Conservation (phyloP, 2,329 filamentous ascomycete genomes). For the Fusarium duplospermum region DNA sequence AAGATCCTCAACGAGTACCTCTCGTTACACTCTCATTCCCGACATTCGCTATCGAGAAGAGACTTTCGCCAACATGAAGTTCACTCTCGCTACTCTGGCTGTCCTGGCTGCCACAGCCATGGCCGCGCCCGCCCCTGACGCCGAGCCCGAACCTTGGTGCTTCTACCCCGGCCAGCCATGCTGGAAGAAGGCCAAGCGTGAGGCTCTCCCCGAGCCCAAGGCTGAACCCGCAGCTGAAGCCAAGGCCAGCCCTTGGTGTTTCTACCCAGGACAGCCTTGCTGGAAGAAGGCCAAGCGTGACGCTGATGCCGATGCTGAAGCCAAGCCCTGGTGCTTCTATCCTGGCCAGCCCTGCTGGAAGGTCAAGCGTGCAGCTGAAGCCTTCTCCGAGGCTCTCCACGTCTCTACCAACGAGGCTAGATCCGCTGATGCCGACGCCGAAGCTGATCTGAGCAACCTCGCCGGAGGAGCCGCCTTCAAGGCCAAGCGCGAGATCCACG, state of each 20-base stretch:
- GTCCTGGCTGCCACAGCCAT: conserved; percentile 30
- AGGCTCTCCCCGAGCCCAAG: conserved; percentile 19
- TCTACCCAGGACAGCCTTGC: conserved; percentile 5
- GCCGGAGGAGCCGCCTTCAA: conserved; percentile 51
- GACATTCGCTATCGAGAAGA: conserved; percentile 14
- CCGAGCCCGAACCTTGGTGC: conserved; percentile 12
- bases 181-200: conserved; percentile 29
- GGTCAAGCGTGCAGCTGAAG: conserved; percentile 55
- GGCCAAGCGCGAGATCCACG: conserved; percentile 53
- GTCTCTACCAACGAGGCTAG: conserved; percentile 44
- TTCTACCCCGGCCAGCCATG: conserved; percentile 6
- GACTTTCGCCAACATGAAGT: conserved; percentile 43
- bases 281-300: conserved; percentile 26
- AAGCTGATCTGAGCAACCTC: conserved; percentile 47
- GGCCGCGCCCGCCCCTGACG: conserved; percentile 15
- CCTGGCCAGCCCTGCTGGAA: conserved; percentile 57
- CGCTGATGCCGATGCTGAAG: conserved; percentile 30
- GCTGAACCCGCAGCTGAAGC: conserved; percentile 17
- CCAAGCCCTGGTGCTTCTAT: conserved; percentile 50
- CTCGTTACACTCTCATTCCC: conserved; percentile 11
- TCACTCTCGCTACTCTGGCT: conserved; percentile 42
- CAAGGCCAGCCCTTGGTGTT: conserved; percentile 10
- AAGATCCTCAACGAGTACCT: conserved; percentile 32
- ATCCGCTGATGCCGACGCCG: conserved; percentile 39
- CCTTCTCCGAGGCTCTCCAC: conserved; percentile 47